A percentile compares a stretch with the other conserved stretches of the same genome.
These are phyloP conservation scores for Stellera chamaejasme DNA, from an alignment of 345 rosid species.

Conservation along the genomic window DNA sequence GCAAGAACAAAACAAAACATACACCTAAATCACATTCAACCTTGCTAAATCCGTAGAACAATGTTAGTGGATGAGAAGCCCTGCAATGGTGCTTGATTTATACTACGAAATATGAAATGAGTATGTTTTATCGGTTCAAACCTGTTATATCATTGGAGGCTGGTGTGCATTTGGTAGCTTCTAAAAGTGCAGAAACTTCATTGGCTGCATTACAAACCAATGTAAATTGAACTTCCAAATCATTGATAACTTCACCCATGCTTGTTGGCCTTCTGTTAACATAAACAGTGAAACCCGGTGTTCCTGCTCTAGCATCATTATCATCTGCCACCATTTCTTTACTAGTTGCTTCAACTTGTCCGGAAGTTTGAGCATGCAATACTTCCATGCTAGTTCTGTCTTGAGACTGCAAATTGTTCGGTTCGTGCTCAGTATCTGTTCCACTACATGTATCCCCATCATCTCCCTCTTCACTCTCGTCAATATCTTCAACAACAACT, in stretches of 20 bases:
- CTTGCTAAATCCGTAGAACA: neutral
- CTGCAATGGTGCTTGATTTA: no score
- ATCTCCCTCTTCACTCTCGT: conserved; percentile 40
- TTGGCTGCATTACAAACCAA: conserved; percentile 58
- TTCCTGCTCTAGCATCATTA: conserved; percentile 37
- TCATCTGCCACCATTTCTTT: conserved; percentile 43
- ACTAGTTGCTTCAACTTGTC: conserved; percentile 45
- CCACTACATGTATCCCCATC: conserved; percentile 38
- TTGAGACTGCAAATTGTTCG: conserved; percentile 32
- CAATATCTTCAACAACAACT: conserved; percentile 68
- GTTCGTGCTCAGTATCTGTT: conserved; percentile 32
- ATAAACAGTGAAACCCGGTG: conserved; percentile 83
- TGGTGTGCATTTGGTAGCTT: conserved; percentile 62
- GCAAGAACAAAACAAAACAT: conserved; percentile 16
- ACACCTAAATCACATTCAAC: neutral
- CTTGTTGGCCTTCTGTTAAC: conserved; percentile 88
- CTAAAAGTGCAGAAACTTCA: conserved; percentile 70
- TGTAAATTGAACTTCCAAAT: conserved; percentile 75
- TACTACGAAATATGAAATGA: neutral
- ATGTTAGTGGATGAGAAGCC: neutral
- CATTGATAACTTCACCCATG: conserved; percentile 90
- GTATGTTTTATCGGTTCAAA: conserved; percentile 12
- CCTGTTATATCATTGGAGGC: conserved; percentile 66
- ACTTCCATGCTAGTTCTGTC: conserved; percentile 36
- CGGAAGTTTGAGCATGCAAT: conserved; percentile 34